Base-by-base conservation (phyloP, 495 filamentous ascomycete species). In the Chaetomium fimeti region DNA sequence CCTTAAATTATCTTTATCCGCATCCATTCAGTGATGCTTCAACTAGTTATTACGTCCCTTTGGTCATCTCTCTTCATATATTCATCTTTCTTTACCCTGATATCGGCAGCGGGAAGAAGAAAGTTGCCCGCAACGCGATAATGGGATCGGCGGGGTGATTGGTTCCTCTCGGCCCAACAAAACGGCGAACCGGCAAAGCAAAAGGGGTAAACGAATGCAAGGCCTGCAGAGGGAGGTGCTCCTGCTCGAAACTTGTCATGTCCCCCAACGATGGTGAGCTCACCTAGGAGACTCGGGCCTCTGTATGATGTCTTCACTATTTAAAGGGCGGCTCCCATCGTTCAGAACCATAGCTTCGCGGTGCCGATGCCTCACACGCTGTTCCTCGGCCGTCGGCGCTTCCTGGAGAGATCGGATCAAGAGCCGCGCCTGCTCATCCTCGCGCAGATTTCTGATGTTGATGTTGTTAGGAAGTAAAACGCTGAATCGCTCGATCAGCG, bases 341-440 rank as follows among this genome's bases (percentile, higher is more conserved):
- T 86, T 85, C 58, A 89, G 61, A 13, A 89, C 86, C 80, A 89
- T 85, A 11, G 85, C 86, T 70, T 89, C 85, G 62, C 86, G 75
- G 55, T 86, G 76, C 24, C 82, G 77, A 61, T 86, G 76, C 57
- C 85, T 75, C 55, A 83, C 68, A 40, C 81, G 77, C 66, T 82
- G 76, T 68, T 85, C 40, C 13, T 43, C 40, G 15, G 13, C 40
- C 40, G 40, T 43, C 16, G 13, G 16, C 40, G 15, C 40, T 43
- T 43, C 40, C 40, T 80, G 79, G 29, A 75, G 74, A 12, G 75
- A 69, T n/a, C 81, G 73, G 28, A 78, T 66, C 53, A 75, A 62
- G n/a, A 72, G 59, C 53, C 68, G 38, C n/a, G 66, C 62, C 32
- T 57, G 63, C 60, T 69, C 66, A 49, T 67, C 67, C 45, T 70